Conservation (phyloP, 257 asterid genomes). For the Misopates orontium region DNA sequence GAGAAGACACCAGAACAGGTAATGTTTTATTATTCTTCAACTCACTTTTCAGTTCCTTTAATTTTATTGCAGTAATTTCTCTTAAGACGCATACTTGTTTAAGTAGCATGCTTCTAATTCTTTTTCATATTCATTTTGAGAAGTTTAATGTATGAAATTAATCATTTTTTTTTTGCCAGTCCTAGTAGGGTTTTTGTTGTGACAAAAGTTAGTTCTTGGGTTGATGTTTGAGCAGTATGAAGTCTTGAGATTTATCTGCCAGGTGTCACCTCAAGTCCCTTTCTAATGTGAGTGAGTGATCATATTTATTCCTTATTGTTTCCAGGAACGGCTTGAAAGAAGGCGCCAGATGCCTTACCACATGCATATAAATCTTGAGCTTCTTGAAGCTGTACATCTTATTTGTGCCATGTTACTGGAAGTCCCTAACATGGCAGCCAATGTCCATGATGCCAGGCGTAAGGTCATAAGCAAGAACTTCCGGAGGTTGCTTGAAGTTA, state of each 20-base stretch:
- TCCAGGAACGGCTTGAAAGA: slow-evolving; percentile 87
- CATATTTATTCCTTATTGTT: neutral
- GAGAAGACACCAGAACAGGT: slow-evolving; percentile 99
- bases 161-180: no score
- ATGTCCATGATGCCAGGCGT: slow-evolving; percentile 75
- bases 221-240: neutral
- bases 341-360: slow-evolving; percentile 99
- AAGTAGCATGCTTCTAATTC: no score
- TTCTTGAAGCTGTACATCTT: slow-evolving; percentile 95
- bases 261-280: neutral
- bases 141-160: no score
- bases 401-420: slow-evolving; percentile 90
- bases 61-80: no score
- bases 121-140: neutral
- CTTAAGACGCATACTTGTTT: no score
- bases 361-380: slow-evolving; percentile 97
- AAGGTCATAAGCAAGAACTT: slow-evolving; percentile 82
- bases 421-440: slow-evolving; percentile 98
- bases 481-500: slow-evolving; percentile 69
- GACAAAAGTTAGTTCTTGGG: neutral
- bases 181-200: neutral
- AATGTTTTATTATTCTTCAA: neutral
- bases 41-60: no score
- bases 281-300: no score
- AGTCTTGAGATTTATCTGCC: neutral